Percentiles rank a stretch among this genome's conserved stretches.
phyloP scores from a whole-genome alignment of 352 stramenopile genomes.

The Pythium angustatum region DNA sequence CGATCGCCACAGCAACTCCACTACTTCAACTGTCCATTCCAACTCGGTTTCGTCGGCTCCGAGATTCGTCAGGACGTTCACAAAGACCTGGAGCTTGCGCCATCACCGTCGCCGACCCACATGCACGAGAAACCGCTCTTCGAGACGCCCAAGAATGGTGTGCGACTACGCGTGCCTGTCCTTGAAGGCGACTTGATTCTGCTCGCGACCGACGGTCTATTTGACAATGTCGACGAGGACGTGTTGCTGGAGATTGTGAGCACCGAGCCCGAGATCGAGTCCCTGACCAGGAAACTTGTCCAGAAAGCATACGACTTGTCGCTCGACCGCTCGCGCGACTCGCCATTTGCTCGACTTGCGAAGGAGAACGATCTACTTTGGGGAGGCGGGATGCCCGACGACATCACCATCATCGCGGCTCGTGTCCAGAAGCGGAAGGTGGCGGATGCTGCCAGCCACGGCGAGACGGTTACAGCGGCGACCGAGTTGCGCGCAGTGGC shows the following conservation, averaged over 20 bases:
- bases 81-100: slow-evolving; percentile 40
- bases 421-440: slow-evolving; percentile 53
- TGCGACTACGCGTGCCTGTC: slow-evolving; percentile 93
- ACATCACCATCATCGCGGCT: slow-evolving; percentile 83
- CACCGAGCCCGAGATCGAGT: slow-evolving; percentile 55
- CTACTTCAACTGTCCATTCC: slow-evolving; percentile 98
- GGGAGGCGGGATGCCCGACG: slow-evolving; percentile 92
- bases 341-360: slow-evolving; percentile 95
- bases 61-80: slow-evolving; percentile 52
- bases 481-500: slow-evolving; percentile 9
- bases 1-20: slow-evolving; percentile 95
- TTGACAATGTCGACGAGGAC: slow-evolving; percentile 95
- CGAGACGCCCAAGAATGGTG: slow-evolving; percentile 89
- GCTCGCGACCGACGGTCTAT: slow-evolving; percentile 95
- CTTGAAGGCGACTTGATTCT: slow-evolving; percentile 95
- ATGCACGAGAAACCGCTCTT: slow-evolving; percentile 88
- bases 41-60: slow-evolving; percentile 67
- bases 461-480: slow-evolving; percentile 3
- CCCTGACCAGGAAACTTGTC: slow-evolving; percentile 80
- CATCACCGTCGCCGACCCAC: slow-evolving; percentile 41
- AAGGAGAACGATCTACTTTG: slow-evolving; percentile 99
- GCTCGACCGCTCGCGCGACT: slow-evolving; percentile 90
- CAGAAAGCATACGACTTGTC: slow-evolving; percentile 91
- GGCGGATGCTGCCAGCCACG: neutral
- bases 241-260: slow-evolving; percentile 74